Conservation (phyloP, 2,329 filamentous ascomycete species). For the Ampelomyces quisqualis region DNA sequence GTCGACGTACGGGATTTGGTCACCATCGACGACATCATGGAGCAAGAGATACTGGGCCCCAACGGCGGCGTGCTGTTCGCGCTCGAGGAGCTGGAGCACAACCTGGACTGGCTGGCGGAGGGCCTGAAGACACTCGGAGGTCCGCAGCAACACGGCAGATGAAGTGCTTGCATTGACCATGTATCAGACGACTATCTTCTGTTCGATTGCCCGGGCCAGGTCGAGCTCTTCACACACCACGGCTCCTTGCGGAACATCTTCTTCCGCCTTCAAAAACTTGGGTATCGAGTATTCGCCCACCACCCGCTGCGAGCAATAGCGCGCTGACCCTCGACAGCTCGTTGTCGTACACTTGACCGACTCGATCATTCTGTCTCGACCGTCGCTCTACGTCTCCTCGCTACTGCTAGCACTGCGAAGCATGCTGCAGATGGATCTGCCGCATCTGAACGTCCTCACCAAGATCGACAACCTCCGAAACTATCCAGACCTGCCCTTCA, state of each 20-base stretch:
- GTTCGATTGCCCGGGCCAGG: constrained; percentile 95
- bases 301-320: constrained; percentile 17
- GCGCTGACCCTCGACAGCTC: constrained; percentile 60
- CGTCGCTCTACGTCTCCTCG: constrained; percentile 92
- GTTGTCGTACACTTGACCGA: constrained; percentile 93
- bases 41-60: constrained; percentile 82
- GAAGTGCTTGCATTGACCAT: constrained; percentile 11
- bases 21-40: constrained; percentile 93
- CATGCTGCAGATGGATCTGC: constrained; percentile 98
- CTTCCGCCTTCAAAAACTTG: constrained; percentile 82
- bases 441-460: constrained; percentile 91
- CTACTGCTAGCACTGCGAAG: constrained; percentile 88
- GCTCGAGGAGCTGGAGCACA: constrained; percentile 90
- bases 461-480: constrained; percentile 93
- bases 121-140: constrained; percentile 72
- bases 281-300: constrained; percentile 73
- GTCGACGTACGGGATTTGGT: constrained; percentile 88
- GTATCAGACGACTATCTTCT: constrained; percentile 78
- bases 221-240: constrained; percentile 96
- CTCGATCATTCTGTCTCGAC: constrained; percentile 87
- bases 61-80: constrained; percentile 93
- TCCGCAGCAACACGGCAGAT: constrained; percentile 28
- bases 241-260: constrained; percentile 89
- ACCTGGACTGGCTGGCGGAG: constrained; percentile 87
- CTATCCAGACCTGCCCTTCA: constrained; percentile 87